Evolutionary conservation across 805 yeast genomes (phyloP), one percentile per base, ranked within the genome.

Genomic region (Suhomyces pyralidae): DNA sequence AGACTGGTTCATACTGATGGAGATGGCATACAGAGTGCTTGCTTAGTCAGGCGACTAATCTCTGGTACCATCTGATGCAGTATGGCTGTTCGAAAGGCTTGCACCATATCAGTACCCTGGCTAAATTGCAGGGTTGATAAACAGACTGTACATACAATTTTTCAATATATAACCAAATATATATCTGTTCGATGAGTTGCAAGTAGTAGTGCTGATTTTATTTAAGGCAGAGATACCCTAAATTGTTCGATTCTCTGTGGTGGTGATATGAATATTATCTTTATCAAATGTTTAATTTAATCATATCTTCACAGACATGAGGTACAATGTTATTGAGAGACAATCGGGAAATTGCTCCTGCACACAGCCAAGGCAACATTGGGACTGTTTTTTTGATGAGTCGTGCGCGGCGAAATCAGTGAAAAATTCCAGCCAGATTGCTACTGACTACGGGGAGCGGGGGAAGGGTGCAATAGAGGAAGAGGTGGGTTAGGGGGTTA

Each of bases 351-450:
- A 38, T 38, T 38, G 42, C 42, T 17, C 42, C 42, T 38, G 42
- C 42, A 38, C 22, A 38, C 24, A 19, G n/a, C 42, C 22, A n/a
- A 19, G 24, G 20, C 42, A 17, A 17, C n/a, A 17, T 17, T 38
- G 42, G 42, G 42, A 38, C 42, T 38, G 42, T 38, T 38, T 38
- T 38, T 38, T 38, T 38, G 42, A 38, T 38, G 42, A 19, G 42
- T 38, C 42, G 42, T 38, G 42, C 24, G 42, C 24, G 42, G 42
- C 42, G 12, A 38, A 19, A 38, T 38, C 42, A 19, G 22, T 19
- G 20, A 17, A 38, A 17, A 38, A 38, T 38, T 24, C 42, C 15
- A 15, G 40, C 19, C 40, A 5, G 42, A 17, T 38, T 38, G 42
- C 42, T 38, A 38, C 24, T 38, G 42, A 14, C 24, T 14, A 38